Evolutionary conservation across 305 asterid genomes (phyloP).

Genomic region (Solanum hybrid): DNA sequence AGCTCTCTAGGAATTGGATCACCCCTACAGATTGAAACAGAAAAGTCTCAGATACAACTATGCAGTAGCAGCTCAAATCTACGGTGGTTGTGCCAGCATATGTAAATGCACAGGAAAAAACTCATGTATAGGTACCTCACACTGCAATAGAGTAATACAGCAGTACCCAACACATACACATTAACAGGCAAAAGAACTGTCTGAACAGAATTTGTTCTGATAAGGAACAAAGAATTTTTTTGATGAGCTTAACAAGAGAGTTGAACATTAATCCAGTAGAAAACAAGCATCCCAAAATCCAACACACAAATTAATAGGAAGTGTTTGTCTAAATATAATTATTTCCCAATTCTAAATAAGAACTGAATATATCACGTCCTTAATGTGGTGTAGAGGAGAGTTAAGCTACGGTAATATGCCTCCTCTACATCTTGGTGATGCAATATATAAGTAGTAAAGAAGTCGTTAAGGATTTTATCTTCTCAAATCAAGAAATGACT

Average conservation of each 20-base stretch:
- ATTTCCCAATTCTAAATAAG: not conserved
- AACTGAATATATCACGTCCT: not conserved
- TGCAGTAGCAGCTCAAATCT: not conserved
- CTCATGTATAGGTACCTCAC: not conserved
- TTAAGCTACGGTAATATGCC: not conserved
- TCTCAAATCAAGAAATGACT: not conserved
- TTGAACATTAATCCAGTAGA: not conserved
- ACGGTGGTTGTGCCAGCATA: not conserved
- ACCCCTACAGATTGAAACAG: constrained; percentile 57
- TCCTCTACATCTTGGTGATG: not conserved
- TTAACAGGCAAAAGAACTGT: not conserved
- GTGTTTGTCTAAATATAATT: not conserved
- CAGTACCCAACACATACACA: not conserved
- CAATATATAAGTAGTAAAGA: not conserved
- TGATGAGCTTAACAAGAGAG: not conserved
- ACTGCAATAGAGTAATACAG: not conserved
- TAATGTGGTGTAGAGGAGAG: not conserved
- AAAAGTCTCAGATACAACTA: constrained; percentile 6
- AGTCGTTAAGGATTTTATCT: not conserved
- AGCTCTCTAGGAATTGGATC: constrained; percentile 74
- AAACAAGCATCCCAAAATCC: not conserved
- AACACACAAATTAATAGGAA: not conserved
- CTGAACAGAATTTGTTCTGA: not conserved
- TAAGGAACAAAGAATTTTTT: not conserved
- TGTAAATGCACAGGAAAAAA: not conserved